Conservation (phyloP, 441 rosid species). For the Capsella rubella region DNA sequence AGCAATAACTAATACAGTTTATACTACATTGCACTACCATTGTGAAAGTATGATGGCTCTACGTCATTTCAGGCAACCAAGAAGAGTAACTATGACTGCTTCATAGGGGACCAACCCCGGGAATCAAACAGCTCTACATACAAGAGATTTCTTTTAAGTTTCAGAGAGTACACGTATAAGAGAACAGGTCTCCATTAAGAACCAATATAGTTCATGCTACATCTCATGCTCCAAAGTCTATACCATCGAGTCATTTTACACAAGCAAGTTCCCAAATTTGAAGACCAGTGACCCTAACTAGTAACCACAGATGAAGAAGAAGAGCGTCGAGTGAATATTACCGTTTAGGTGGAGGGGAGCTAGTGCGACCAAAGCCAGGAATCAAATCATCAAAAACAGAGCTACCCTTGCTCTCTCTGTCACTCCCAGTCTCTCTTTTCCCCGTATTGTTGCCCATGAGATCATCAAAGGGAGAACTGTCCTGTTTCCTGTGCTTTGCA, state of each 20-base stretch:
- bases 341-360: constrained; percentile 51
- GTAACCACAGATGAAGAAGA: background rate
- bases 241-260: background rate
- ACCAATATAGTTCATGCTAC: background rate
- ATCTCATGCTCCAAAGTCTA: background rate
- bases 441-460: constrained; percentile 63
- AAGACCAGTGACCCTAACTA: background rate
- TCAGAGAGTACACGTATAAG: background rate
- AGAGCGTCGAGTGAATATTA: constrained; percentile 28
- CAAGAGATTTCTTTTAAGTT: background rate
- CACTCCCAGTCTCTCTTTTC: constrained; percentile 30
- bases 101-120: too few relatives aligned
- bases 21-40: background rate
- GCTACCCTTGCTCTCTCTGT: constrained; percentile 41
- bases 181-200: background rate
- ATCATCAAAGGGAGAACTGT: constrained; percentile 68
- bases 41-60: background rate
- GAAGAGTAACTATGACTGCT: too few relatives aligned
- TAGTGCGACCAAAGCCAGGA: constrained; percentile 65
- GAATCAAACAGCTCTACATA: too few relatives aligned
- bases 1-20: background rate
- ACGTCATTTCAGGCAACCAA: background rate
- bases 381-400: constrained; percentile 70
- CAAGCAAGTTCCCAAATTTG: background rate
- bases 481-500: constrained; percentile 42